phyloP scores from a whole-genome alignment of 2,329 filamentous ascomycete species.

The Aspergillus pseudonomiae region DNA sequence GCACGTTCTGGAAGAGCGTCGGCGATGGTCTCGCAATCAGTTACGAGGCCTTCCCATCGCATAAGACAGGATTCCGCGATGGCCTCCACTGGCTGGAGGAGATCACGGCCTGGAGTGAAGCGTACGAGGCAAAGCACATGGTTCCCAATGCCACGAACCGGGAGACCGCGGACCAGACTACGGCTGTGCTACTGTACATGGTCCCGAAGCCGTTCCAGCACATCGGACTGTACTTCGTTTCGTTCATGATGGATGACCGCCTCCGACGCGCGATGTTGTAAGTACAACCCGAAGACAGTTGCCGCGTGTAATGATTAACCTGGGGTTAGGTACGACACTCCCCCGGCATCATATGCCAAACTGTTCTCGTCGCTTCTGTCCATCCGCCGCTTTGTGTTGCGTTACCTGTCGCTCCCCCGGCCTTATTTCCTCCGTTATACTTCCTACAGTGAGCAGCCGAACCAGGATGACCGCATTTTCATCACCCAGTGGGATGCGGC shows the following conservation, averaged over 20 bases:
- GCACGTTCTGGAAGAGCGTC: conserved; percentile 70
- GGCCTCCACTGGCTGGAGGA: conserved; percentile 59
- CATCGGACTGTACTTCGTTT: conserved; percentile 55
- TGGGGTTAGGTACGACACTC: conserved; percentile 41
- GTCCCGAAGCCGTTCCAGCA: conserved; percentile 51
- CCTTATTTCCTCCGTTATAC: conserved; percentile 42
- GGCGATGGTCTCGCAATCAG: conserved; percentile 71
- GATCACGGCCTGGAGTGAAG: conserved; percentile 52
- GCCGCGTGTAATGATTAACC: not conserved
- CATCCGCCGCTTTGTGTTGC: conserved; percentile 58
- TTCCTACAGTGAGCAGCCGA: conserved; percentile 49
- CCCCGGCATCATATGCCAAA: conserved; percentile 34
- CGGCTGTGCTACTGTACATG: conserved; percentile 63
- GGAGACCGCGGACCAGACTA: conserved; percentile 61
- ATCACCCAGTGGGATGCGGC: conserved; percentile 59
- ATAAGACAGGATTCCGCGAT: conserved; percentile 47
- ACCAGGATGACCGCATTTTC: conserved; percentile 59
- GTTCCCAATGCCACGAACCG: conserved; percentile 55
- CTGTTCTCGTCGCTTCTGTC: conserved; percentile 54
- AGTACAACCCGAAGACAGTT: conserved; percentile 24
- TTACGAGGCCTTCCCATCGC: conserved; percentile 50
- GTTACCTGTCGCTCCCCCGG: conserved; percentile 64
- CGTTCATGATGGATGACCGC: conserved; percentile 65
- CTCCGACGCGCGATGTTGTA: conserved; percentile 68
- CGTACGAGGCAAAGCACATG: conserved; percentile 65